Evolutionary conservation across 192 early-diverging fungal genomes (phyloP), one percentile per base, ranked within the genome.

Genomic region (Chytriomyces sp.): DNA sequence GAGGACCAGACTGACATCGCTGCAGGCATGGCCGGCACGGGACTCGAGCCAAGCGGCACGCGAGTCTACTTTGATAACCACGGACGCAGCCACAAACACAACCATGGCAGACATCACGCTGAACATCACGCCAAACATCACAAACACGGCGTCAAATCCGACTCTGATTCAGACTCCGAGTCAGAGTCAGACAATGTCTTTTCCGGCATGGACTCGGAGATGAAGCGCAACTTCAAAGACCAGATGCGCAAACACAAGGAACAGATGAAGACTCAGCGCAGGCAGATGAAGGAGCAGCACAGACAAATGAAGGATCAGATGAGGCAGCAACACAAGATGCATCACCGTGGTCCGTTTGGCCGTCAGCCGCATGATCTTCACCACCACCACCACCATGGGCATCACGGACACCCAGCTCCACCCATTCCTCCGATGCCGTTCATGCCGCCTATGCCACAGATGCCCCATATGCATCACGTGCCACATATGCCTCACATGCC

Each of bases 191-290:
- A 18, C 53, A 11, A 20, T 3, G 2, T 57, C 53, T 11, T 11
- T 18, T 18, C 13, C 3, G 53, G 13, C 11, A 2, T 3, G 3
- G 20, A 11, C 53, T 18, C 11, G 53, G 53, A 57, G 11, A 11
- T 18, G 20, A 11, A 20, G 20, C 53, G 53, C 53, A 20, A 11
- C 53, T 57, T 57, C 13, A 57, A 3, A 20, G 53, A 57, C 11
- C 53, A 57, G 53, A 57, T 57, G 53, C 53, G 53, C 53, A 18
- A 11, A 57, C 53, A 57, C 53, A 57, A 57, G 53, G 13, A 57
- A 20, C 53, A 57, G 53, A 57, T 57, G 53, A 11, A 20, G 13
- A 20, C 11, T 20, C 53, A 57, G 13, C 53, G 20, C 20, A 11
- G 53, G 13, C 13, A 11, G 13, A 57, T 57, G 53, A 57, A 57